Evolutionary conservation across 805 yeast species (phyloP).

Genomic region (Wickerhamiella qilinensis): DNA sequence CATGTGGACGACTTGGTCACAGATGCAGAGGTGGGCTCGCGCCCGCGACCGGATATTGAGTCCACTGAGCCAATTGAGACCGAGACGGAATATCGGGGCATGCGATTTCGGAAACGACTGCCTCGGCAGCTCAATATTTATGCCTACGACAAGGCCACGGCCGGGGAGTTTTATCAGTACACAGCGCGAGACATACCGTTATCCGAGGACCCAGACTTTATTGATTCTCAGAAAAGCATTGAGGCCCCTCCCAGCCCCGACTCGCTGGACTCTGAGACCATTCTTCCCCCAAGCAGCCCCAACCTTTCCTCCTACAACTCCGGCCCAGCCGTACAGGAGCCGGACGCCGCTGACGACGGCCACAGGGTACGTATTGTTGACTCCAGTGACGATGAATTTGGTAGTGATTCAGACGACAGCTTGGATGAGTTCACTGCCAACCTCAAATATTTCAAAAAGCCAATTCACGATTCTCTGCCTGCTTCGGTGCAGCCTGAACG

Average conservation of each 20-base stretch:
- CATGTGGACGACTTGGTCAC: too few species aligned
- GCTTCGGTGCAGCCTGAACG: background rate
- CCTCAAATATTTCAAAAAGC: background rate
- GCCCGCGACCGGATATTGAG: too few species aligned
- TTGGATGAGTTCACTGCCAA: background rate
- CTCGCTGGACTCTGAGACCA: background rate
- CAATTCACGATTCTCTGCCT: background rate
- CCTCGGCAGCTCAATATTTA: background rate
- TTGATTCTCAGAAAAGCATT: background rate
- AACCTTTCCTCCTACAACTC: background rate
- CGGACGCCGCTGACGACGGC: too few species aligned
- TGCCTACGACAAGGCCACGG: background rate
- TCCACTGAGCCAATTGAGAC: too few species aligned
- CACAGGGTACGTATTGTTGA: too few species aligned
- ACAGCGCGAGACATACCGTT: background rate
- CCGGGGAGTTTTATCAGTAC: background rate
- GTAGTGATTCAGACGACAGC: background rate
- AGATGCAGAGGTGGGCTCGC: too few species aligned
- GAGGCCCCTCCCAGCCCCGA: background rate
- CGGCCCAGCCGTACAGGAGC: too few species aligned
- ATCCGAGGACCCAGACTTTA: background rate
- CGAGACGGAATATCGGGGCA: too few species aligned
- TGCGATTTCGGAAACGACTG: background rate
- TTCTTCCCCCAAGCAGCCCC: background rate
- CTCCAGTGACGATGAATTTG: background rate